Conservation (phyloP, 2,329 filamentous ascomycete genomes). For the Leptoxyphium fumago region DNA sequence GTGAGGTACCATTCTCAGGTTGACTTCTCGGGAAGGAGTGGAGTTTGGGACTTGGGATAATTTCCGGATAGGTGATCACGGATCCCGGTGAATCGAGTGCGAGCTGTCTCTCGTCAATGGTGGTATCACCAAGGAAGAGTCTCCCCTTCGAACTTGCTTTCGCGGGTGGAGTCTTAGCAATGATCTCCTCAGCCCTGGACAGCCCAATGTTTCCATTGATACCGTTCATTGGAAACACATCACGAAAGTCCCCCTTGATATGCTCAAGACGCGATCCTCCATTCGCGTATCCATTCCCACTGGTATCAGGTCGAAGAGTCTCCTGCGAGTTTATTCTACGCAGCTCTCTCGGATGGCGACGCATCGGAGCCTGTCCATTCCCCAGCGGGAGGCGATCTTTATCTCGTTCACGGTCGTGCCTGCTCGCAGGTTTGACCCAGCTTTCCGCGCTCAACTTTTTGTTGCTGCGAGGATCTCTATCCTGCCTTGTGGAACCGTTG, state of each 20-base stretch:
- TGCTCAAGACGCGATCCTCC: background rate
- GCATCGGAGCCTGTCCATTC: background rate
- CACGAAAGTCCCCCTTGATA: background rate
- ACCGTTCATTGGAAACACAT: background rate
- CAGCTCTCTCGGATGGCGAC: conserved; percentile 1
- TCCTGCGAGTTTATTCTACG: conserved; percentile 12
- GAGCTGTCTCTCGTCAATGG: conserved; percentile 8
- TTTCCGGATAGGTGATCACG: background rate
- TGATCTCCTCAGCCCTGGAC: conserved; percentile 15
- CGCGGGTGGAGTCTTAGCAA: conserved; percentile 18
- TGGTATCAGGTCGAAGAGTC: conserved; percentile 8
- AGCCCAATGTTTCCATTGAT: conserved; percentile 1
- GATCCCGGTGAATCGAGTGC: conserved; percentile 6
- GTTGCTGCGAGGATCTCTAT: conserved; percentile 35
- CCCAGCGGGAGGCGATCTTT: background rate
- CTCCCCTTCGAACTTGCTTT: conserved; percentile 24
- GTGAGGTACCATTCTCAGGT: background rate
- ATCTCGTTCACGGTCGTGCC: background rate
- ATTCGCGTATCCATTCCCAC: background rate
- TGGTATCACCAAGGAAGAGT: conserved; percentile 13
- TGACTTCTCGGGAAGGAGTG: background rate
- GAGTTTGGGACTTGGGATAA: background rate
- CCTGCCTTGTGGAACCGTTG: conserved; percentile 34
- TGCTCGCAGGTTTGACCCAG: conserved; percentile 12
- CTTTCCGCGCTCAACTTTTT: conserved; percentile 19